phyloP scores from a whole-genome alignment of 164 flowering plant genomes.

The Vitis rupestris region DNA sequence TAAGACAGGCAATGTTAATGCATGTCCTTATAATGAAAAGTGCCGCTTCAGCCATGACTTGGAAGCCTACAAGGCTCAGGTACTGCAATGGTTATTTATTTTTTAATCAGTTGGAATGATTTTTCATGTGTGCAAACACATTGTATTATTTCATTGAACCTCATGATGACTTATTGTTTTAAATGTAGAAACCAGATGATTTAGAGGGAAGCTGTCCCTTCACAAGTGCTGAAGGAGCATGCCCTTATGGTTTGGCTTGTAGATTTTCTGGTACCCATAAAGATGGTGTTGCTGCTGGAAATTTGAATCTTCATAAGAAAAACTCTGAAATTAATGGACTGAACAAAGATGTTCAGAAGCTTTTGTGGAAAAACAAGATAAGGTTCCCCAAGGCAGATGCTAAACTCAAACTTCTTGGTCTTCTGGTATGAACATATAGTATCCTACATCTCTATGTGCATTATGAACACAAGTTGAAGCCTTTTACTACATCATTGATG shows the following conservation, averaged over 20 bases:
- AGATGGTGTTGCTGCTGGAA: slow-evolving; percentile 26
- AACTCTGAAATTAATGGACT: slow-evolving; percentile 68
- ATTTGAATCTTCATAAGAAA: slow-evolving; percentile 19
- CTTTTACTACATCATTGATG: no score
- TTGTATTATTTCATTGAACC: no score
- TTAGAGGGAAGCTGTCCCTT: slow-evolving; percentile 85
- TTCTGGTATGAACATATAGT: slow-evolving; percentile 38
- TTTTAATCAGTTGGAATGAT: neutral
- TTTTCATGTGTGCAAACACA: neutral
- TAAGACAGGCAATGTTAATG: slow-evolving; percentile 54
- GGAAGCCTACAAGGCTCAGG: slow-evolving; percentile 76
- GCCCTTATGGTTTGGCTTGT: slow-evolving; percentile 90
- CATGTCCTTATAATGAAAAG: slow-evolving; percentile 58
- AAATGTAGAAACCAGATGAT: slow-evolving; percentile 79
- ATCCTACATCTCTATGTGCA: neutral
- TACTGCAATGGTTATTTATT: slow-evolving; percentile 14
- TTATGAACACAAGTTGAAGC: no score
- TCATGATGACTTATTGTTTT: neutral
- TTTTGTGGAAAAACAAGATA: slow-evolving; percentile 88
- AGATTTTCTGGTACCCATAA: slow-evolving; percentile 75
- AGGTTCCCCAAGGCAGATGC: slow-evolving; percentile 72
- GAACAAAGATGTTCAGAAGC: slow-evolving; percentile 84
- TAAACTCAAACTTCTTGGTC: slow-evolving; percentile 72
- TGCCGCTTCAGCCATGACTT: slow-evolving; percentile 95
- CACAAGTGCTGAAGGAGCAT: slow-evolving; percentile 38